phyloP scores from a whole-genome alignment of 2,329 filamentous ascomycete genomes.

The Fusarium pseudoanthophilum region DNA sequence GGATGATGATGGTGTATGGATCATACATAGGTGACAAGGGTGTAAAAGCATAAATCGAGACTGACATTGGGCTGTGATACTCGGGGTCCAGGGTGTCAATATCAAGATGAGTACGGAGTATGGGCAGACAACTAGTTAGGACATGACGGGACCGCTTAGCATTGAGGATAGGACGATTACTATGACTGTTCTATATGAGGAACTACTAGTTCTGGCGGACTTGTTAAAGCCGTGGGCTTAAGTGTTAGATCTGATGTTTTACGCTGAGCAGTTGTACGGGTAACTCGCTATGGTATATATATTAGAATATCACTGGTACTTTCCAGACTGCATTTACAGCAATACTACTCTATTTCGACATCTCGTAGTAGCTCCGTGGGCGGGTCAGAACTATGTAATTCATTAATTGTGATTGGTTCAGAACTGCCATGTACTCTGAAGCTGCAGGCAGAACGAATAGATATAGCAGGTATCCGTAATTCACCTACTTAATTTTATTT shows the following conservation, averaged over 20 bases:
- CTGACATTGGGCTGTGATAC: not conserved
- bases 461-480: not conserved
- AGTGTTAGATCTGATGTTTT: not conserved
- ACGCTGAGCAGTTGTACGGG: not conserved
- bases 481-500: not conserved
- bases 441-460: not conserved
- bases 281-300: not conserved
- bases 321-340: not conserved
- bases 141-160: not conserved
- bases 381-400: slow-evolving; percentile 5
- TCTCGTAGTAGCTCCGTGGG: not conserved
- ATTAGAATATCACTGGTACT: not conserved
- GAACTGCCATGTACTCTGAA: not conserved
- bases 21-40: not conserved
- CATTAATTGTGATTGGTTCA: not conserved
- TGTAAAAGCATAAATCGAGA: not conserved
- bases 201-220: not conserved
- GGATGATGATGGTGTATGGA: not conserved
- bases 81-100: not conserved
- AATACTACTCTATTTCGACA: not conserved
- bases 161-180: not conserved
- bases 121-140: not conserved
- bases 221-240: not conserved
- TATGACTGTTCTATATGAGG: not conserved
- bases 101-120: not conserved